phyloP scores from a whole-genome alignment of 2,329 filamentous ascomycete genomes.

The Scedosporium dehoogii region DNA sequence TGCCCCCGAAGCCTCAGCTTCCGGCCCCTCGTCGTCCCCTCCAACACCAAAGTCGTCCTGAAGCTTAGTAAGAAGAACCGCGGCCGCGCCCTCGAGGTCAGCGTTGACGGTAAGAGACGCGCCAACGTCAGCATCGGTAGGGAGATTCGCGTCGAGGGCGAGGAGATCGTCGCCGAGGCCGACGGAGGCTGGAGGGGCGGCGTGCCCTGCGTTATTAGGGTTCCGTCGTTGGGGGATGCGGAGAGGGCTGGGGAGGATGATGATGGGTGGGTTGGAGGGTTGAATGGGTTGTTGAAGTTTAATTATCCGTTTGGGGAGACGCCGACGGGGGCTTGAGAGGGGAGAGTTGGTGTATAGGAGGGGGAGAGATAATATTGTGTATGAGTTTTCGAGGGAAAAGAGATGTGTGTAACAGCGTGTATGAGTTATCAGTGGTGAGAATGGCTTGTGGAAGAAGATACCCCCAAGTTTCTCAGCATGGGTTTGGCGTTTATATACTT shows the following conservation, averaged over 20 bases:
- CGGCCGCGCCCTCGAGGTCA: constrained; percentile 66
- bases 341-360: neutral
- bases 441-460: neutral
- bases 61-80: constrained; percentile 73
- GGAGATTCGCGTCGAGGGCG: constrained; percentile 83
- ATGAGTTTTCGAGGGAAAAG: neutral
- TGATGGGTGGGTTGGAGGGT: constrained; percentile 91
- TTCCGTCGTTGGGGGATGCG: constrained; percentile 30
- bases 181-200: constrained; percentile 58
- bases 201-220: constrained; percentile 82
- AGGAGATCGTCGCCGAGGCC: constrained; percentile 51
- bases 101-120: constrained; percentile 64
- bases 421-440: no score
- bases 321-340: neutral
- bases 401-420: no score
- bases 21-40: constrained; percentile 77
- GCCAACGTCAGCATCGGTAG: constrained; percentile 62
- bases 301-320: constrained; percentile 79
- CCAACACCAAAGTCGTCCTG: constrained; percentile 74
- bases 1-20: constrained; percentile 89
- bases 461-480: neutral
- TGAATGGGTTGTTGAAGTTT: constrained; percentile 92
- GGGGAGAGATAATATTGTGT: neutral
- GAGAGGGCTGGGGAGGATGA: constrained; percentile 46
- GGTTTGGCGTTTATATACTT: neutral